Base-by-base conservation (phyloP, 2,329 filamentous ascomycete species). In the Botrytis fragariae region DNA sequence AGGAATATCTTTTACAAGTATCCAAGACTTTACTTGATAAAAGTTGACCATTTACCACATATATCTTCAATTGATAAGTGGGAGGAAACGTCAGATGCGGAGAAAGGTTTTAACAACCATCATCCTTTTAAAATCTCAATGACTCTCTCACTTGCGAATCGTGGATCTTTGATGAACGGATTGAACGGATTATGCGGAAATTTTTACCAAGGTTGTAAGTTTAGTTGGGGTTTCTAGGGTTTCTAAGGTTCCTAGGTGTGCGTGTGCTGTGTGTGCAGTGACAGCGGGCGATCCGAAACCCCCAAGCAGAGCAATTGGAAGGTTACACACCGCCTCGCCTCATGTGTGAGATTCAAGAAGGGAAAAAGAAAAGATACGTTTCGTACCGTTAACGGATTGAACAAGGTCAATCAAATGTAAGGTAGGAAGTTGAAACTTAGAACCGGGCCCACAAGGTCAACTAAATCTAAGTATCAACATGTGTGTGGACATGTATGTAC, bases 301-400 rank as follows among this genome's bases (percentile, higher is more conserved):
- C 51, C 32, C 39, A 72, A 57, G 39, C 5, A 72, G 48, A 57
- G 51, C 51, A 72, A 42, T 65, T 42, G 37, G 45, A 45, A 39
- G 48, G 62, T 61, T 60, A 68, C 71, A 72, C 71, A 72, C 71
- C 71, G 71, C 71, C 37, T 72, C 71, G 62, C 71, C 71, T 68
- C 39, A 39, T 57, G 61, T 72, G 48, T 44, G 22, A 57, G 60
- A 72, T 45, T 67, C 39, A 59, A 48, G 25, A 32, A 54, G 22
- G 16, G 12, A 51, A 42, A 25, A 14, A 54, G 20, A 18, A 59
- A 42, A 39, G n/a, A 65, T 65, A 44, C 29, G 44, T 67, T 51
- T 51, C 32, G 63, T 37, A 67, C 14, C 32, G 44, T 67, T 45
- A 67, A 67, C 14, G 63, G 63, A 20, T 63, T 44, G 51, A 63